phyloP scores from a whole-genome alignment of 2,329 filamentous ascomycete species.

The Trichoderma atroviride region DNA sequence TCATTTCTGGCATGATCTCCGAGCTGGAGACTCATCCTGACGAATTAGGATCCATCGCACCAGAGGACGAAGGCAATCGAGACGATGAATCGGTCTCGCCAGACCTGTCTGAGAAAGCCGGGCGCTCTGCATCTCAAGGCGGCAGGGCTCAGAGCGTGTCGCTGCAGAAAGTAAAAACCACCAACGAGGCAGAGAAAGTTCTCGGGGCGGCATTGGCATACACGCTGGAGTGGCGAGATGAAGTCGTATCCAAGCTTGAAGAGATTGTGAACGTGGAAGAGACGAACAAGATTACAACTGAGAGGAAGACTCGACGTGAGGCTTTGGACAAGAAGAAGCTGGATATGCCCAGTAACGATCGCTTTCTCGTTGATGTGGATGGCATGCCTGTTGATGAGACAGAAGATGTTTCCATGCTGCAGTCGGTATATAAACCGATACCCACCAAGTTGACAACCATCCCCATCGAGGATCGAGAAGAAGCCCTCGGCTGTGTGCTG shows the following conservation, averaged over 20 bases:
- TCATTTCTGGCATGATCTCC: conserved; percentile 57
- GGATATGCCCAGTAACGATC: conserved; percentile 41
- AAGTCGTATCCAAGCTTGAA: conserved; percentile 69
- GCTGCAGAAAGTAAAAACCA: conserved; percentile 26
- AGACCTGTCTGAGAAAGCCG: not conserved
- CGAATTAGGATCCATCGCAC: conserved; percentile 37
- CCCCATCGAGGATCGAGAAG: conserved; percentile 58
- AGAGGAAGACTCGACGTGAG: conserved; percentile 50
- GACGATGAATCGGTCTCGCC: not conserved
- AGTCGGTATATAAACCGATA: conserved; percentile 56
- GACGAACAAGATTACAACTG: conserved; percentile 50
- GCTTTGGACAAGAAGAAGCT: conserved; percentile 44
- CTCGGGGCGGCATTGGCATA: conserved; percentile 62
- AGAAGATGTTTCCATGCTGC: conserved; percentile 49
- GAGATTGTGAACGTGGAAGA: conserved; percentile 63
- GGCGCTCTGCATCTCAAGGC: not conserved
- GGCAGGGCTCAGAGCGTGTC: not conserved
- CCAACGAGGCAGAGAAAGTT: conserved; percentile 39
- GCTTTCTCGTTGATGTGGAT: conserved; percentile 48
- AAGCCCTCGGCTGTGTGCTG: conserved; percentile 70
- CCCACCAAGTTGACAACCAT: conserved; percentile 59
- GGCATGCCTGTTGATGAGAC: conserved; percentile 39
- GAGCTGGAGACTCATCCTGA: conserved; percentile 49
- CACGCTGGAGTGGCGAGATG: conserved; percentile 76
- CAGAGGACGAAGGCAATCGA: conserved; percentile 28